Base-by-base conservation (phyloP, 2,329 filamentous ascomycete species). In the Byssochlamys sp. region DNA sequence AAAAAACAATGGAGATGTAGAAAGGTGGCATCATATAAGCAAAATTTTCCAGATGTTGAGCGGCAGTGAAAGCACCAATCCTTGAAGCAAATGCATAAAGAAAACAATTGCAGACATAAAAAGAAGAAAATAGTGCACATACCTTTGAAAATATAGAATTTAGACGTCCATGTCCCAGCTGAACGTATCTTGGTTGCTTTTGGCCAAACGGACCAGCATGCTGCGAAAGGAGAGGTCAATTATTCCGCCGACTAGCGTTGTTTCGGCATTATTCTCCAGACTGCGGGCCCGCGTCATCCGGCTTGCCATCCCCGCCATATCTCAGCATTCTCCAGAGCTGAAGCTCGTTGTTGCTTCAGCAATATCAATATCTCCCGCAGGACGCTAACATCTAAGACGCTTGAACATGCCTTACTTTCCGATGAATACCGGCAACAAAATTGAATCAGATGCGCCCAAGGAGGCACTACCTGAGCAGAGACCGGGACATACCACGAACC, bases 321-420 rank as follows among this genome's bases (percentile, higher is more conserved):
- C 19, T 19, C 28, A 51, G 49, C 49, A 19, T 31, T 31, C 29
- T 51, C 49, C 49, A 51, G 24, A 28, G 14, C 24, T 28, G 25
- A 51, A 51, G 49, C 49, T 58, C 55, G 5, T 48, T 49, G 19
- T 31, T 50, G 14, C 31, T 24, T 54, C 56, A 61, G 58, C 59
- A 45, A 7, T 45, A 19, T 19, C 59, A 45, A 7, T 45, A 19
- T 19, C 5, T 45, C 14, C n/a, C 54, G 48, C 29, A 29, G 33
- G 6, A 45, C 39, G 19, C 39, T 24, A 45, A n/a, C 12, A 24
- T 12, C 49, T 26, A 1, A 51, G 12, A 51, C 49, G 10, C 19
- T 51, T 29, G 51, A 69, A 58, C 39, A 74, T 74, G 73, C 73
- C 72, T 56, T 62, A 65, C 55, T 73, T 74, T 54, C 71, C 72